Conservation (phyloP, 2,329 filamentous ascomycete genomes). For the Apiospora phragmitis region DNA sequence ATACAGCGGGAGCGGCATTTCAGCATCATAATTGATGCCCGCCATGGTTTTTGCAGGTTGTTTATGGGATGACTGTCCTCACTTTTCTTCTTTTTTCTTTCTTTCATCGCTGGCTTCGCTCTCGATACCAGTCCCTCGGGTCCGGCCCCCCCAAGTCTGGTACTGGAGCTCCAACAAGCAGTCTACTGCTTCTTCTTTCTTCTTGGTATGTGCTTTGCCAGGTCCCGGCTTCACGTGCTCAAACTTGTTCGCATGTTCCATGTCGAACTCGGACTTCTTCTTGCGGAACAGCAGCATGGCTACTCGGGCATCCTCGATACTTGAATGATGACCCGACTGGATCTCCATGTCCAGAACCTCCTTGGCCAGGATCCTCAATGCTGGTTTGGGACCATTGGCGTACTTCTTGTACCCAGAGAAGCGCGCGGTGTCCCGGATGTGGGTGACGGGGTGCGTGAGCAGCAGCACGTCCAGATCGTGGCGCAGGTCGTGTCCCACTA, state of each 20-base stretch:
- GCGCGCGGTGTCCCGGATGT: constrained; percentile 83
- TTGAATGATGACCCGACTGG: constrained; percentile 64
- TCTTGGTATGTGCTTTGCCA: constrained; percentile 10
- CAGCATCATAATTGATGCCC: not conserved
- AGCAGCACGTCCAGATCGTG: constrained; percentile 74
- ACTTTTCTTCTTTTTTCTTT: not conserved
- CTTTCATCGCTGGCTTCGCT: not conserved
- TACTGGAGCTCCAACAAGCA: not conserved
- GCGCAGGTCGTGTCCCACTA: constrained; percentile 71
- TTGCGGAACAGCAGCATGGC: constrained; percentile 87
- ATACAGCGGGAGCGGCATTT: not conserved
- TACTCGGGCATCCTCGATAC: constrained; percentile 78
- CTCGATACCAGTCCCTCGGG: not conserved
- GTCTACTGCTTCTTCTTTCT: constrained; percentile 10
- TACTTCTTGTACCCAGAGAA: constrained; percentile 73
- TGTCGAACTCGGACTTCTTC: constrained; percentile 83
- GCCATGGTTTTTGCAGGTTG: not conserved
- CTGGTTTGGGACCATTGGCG: constrained; percentile 67
- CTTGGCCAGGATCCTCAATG: constrained; percentile 58
- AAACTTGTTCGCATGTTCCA: constrained; percentile 72
- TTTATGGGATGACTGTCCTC: not conserved
- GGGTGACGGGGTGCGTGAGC: constrained; percentile 74
- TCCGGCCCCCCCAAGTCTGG: not conserved
- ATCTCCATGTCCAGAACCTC: constrained; percentile 63
- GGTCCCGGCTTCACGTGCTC: constrained; percentile 29